Conservation (phyloP, 1,284 basidiomycete genomes). For the Lentinula novae-zelandiae region DNA sequence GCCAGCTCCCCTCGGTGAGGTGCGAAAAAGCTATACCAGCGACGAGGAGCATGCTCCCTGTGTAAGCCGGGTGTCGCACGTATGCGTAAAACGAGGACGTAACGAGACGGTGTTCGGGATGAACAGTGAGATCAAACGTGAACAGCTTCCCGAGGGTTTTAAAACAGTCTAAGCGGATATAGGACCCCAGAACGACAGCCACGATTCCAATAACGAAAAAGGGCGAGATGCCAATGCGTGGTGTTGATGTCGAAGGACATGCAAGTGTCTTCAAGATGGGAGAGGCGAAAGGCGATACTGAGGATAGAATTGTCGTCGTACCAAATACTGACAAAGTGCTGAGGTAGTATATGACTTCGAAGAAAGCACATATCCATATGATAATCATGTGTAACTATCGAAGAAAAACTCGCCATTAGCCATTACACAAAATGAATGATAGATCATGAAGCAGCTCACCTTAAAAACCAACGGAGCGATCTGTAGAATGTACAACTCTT, state of each 20-base stretch:
- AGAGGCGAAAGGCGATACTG: constrained; percentile 23
- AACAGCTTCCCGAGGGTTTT: constrained; percentile 16
- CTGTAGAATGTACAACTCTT: constrained; percentile 48
- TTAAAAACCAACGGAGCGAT: constrained; percentile 58
- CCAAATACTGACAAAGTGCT: constrained; percentile 25
- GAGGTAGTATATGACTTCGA: constrained; percentile 48
- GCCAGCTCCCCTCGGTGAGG: constrained; percentile 50
- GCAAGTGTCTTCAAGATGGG: constrained; percentile 20
- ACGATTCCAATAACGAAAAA: constrained; percentile 48
- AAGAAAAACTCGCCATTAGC: not conserved
- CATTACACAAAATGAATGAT: not conserved
- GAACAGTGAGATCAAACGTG: constrained; percentile 18
- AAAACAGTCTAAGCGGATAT: constrained; percentile 34
- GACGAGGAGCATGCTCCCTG: constrained; percentile 16
- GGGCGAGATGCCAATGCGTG: constrained; percentile 37
- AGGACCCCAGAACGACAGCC: constrained; percentile 43
- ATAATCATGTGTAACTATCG: constrained; percentile 46
- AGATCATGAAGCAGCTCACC: constrained; percentile 26
- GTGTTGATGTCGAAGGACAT: constrained; percentile 28
- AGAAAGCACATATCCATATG: constrained; percentile 45
- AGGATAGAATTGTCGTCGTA: constrained; percentile 16
- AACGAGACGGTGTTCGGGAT: constrained; percentile 15
- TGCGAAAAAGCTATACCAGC: constrained; percentile 16
- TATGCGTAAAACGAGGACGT: constrained; percentile 15
- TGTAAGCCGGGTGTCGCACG: constrained; percentile 18